Percentiles rank a stretch among this genome's conserved stretches.
Conservation (phyloP, 2,329 filamentous ascomycete genomes). For the Xylaria arbuscula region DNA sequence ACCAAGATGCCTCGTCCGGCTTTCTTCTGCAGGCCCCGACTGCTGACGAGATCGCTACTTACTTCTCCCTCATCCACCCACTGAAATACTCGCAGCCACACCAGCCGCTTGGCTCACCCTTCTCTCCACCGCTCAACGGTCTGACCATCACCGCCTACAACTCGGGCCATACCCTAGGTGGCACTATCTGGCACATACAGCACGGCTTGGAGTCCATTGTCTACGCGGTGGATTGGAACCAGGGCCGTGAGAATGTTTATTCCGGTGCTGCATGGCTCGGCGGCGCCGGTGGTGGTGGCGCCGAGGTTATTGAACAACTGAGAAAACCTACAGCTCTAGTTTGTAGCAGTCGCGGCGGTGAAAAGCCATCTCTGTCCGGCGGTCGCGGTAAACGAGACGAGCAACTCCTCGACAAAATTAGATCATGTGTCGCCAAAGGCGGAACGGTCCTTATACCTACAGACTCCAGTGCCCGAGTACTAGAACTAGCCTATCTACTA, state of each 20-base stretch:
- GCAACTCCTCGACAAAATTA: conserved; percentile 84
- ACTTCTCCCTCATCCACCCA: conserved; percentile 90
- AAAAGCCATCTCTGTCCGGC: conserved; percentile 75
- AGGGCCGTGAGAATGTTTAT: conserved; percentile 94
- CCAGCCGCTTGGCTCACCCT: conserved; percentile 86
- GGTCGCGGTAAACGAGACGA: conserved; percentile 87
- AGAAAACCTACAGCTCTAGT: conserved; percentile 93
- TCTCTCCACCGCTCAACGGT: conserved; percentile 88
- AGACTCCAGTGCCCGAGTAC: conserved; percentile 92
- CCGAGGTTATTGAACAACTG: conserved; percentile 92
- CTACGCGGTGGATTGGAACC: conserved; percentile 98
- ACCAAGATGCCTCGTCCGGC: conserved; percentile 63
- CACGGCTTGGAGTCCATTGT: conserved; percentile 97
- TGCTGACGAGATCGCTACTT: conserved; percentile 87
- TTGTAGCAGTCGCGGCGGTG: conserved; percentile 86
- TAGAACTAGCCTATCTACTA: conserved; percentile 91
- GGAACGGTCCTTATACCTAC: conserved; percentile 94
- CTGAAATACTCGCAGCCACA: conserved; percentile 98
- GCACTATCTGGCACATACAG: conserved; percentile 99
- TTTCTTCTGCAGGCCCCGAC: conserved; percentile 78
- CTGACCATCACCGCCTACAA: conserved; percentile 97
- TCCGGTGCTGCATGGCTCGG: conserved; percentile 94
- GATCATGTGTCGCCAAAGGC: conserved; percentile 78
- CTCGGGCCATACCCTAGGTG: conserved; percentile 93
- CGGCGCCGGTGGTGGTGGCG: conserved; percentile 80